Evolutionary conservation across 108 stramenopile species (phyloP), one percentile per base, ranked within the genome.

Genomic region (Skeletonema marinoi): DNA sequence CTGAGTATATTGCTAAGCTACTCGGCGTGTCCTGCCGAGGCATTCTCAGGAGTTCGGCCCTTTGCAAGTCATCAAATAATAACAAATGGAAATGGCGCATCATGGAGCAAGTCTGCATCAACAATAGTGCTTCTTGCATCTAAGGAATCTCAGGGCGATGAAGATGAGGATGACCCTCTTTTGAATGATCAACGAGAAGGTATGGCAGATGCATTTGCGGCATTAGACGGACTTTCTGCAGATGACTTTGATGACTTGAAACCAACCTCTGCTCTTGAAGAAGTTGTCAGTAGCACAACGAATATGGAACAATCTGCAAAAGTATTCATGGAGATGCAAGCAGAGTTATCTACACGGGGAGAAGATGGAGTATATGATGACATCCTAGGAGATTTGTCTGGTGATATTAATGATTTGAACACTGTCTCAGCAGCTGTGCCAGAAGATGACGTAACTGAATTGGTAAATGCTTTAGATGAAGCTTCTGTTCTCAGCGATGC

Each of bases 131-230:
- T 56, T 56, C 54, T 56, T 56, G 54, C 54, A 56, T 56, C 54
- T 29, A 25, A n/a, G 1, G 65, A 44, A 21, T 32, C 60, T 65
- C 17, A 56, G 50, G 70, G 42, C 16, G 60, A 60, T 13, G 21
- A 56, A 54, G 77, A 64, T 1, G 19, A 51, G 9, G 71, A 19
- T 50, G 75, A 77, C 21, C 21, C 30, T 33, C 65, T 65, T 14
- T 19, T 46, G 48, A 68, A 73, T 31, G 78, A 80, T 73, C 71
- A 66, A 64, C 61, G 78, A 56, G 78, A 80, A 56, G 78, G 78
- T 56, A 80, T 80, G 78, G 71, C 78, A 25, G 78, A 68, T 54
- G 78, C 78, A 54, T 80, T 80, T 61, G 66, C 78, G 16, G 78
- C 72, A 11, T 68, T 80, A 41, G 70, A 73, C 65, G 51, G 51